Base-by-base conservation (phyloP, 2,329 filamentous ascomycete genomes). In the Fusarium sp. region DNA sequence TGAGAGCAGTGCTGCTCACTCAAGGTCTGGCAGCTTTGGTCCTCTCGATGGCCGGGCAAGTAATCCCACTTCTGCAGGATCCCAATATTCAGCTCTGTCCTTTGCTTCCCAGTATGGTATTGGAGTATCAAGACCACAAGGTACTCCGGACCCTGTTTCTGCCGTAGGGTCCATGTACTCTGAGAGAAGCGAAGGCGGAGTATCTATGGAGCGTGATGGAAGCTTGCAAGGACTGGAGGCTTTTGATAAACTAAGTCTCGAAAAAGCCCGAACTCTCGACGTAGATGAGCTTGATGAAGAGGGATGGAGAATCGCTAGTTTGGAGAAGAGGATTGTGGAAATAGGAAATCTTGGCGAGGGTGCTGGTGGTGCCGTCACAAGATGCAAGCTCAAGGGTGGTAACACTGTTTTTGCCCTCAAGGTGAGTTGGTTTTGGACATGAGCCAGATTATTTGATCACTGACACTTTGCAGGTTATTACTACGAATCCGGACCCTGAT, bases 321-420 rank as follows among this genome's bases (percentile, higher is more conserved):
- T 92, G 78, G 93, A 97, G 77, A 92, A 93, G 71, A 89, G 94
- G 74, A 97, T 99, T 66, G 85, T 92, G 49, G 94, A 99, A 80
- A 82, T 97, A 28, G 96, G 95, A 28, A 94, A 92, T 75, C 82
- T 99, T 41, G 96, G 96, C 59, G 96, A 99, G 80, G 96, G 96
- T 73, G 96, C 96, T 47, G 96, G 96, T 69, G 96, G 96, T 77
- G 96, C 96, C 9, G 96, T 99, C 50, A 99, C 95, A 24, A 90
- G 92, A 76, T 97, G 94, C 80, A 91, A 91, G 79, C 85, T 99
- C 69, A 95, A 93, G 78, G 93, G 92, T 38, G 94, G 94, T 65
- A 97, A 97, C 83, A 98, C 93, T 0, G 88, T 98, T 10, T 99
- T 99, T 84, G 96, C 96, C 10, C 83, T 99, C 54, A 99, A 99